Conservation (phyloP, 2,329 filamentous ascomycete genomes). For the Neodidymelliopsis sp. region DNA sequence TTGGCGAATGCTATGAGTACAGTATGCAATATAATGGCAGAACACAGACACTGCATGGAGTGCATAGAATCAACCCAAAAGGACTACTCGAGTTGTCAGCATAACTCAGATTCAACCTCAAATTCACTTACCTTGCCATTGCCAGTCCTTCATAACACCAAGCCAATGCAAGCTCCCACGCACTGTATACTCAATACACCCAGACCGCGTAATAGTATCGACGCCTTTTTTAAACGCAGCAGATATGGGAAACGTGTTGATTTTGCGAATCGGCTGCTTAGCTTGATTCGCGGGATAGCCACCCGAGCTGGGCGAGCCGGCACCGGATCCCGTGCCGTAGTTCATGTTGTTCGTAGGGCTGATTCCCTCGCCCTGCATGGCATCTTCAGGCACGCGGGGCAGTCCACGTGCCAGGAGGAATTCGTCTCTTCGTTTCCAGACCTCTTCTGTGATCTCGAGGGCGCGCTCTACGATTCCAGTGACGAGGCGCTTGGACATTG, state of each 20-base stretch:
- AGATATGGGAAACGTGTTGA: conserved; percentile 36
- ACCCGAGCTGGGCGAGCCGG: conserved; percentile 9
- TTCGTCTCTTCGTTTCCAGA: conserved; percentile 70
- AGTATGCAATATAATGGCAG: too few relatives aligned
- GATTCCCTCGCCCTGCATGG: background rate
- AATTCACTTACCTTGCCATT: conserved; percentile 68
- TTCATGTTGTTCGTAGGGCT: conserved; percentile 14
- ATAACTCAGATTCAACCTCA: background rate
- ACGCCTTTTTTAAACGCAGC: conserved; percentile 45
- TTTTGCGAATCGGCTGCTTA: conserved; percentile 5
- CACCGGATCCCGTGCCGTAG: conserved; percentile 15
- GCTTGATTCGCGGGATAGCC: conserved; percentile 4
- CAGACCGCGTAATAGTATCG: conserved; percentile 49
- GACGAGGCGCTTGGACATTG: conserved; percentile 67
- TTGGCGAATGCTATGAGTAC: too few relatives aligned
- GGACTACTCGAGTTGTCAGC: background rate
- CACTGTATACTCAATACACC: conserved; percentile 68
- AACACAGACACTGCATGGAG: too few relatives aligned
- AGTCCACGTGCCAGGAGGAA: conserved; percentile 49
- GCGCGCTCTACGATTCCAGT: conserved; percentile 72
- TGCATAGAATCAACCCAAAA: background rate
- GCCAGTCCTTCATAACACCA: conserved; percentile 73
- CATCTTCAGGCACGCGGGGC: conserved; percentile 4
- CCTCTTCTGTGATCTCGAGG: conserved; percentile 68
- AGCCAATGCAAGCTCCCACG: conserved; percentile 71